Percentiles rank a stretch among this genome's conserved stretches.
Evolutionary conservation across 73 alveolate genomes (phyloP).

Genomic region (Tetrahymena thermophila): DNA sequence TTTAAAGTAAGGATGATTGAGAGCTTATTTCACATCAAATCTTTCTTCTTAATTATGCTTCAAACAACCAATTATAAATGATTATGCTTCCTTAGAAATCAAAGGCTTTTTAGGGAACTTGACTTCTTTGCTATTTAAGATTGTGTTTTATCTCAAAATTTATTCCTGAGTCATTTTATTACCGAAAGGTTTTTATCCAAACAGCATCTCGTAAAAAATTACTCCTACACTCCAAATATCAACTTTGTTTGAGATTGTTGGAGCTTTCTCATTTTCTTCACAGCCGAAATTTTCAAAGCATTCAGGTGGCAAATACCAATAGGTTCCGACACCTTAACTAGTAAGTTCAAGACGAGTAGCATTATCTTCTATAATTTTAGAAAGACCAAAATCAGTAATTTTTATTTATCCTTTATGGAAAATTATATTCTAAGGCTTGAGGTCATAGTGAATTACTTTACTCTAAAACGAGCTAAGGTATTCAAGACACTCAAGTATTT

Average conservation of each 20-base stretch:
- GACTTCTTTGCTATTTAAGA: conserved; percentile 22
- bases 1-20: conserved; percentile 17
- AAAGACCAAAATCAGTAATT: conserved; percentile 84
- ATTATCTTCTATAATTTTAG: conserved; percentile 72
- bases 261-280: conserved; percentile 56
- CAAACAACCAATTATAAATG: conserved; percentile 23
- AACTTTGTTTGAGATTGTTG: conserved; percentile 31
- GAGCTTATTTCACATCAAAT: conserved; percentile 25
- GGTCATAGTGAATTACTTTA: conserved; percentile 82
- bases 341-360: conserved; percentile 71
- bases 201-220: conserved; percentile 41
- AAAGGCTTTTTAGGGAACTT: conserved; percentile 20
- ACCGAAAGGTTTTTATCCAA: conserved; percentile 60
- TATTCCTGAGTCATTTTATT: conserved; percentile 21
- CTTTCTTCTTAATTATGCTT: conserved; percentile 21
- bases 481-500: conserved; percentile 73
- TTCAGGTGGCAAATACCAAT: conserved; percentile 92
- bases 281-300: conserved; percentile 56
- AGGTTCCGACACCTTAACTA: conserved; percentile 87
- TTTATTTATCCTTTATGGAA: conserved; percentile 74
- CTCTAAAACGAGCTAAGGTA: conserved; percentile 69
- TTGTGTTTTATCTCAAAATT: conserved; percentile 24
- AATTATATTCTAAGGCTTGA: conserved; percentile 80
- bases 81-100: conserved; percentile 33
- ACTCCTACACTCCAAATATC: conserved; percentile 67